Evolutionary conservation across 306 rosid species (phyloP), one percentile per base, ranked within the genome.

Genomic region (Gastrolobium villosum): DNA sequence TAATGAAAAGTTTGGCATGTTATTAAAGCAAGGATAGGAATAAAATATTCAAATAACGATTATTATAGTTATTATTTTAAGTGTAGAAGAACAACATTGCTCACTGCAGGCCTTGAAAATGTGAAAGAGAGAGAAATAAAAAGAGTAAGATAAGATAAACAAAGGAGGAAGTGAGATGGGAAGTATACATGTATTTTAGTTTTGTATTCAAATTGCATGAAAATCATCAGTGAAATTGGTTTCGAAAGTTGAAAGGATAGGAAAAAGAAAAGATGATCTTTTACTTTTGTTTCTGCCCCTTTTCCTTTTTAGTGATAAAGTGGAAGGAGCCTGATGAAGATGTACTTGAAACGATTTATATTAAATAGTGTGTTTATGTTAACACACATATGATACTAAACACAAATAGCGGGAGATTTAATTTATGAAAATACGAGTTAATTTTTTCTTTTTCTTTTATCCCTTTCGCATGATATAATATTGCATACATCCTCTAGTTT

Each of bases 301-400:
- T 82, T 82, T 81, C 54, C 79, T 89, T 88, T 88, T 71, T 77
- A 37, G 72, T 81, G 85, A 79, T 84, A 89, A 88, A 89, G 94
- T 86, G 82, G 77, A 73, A 76, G 73, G 82, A 82, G 53, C n/a
- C 30, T 75, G 72, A 50, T 74, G 79, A 76, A 85, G 65, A 73
- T 79, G 81, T 79, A 87, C 80, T 66, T 55, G 82, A 75, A 85
- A 89, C 81, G 87, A 77, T 73, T 81, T 70, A 32, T 81, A 74
- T 62, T 77, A 86, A 84, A 88, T 82, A 30, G 61, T 40, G 83
- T 34, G 77, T 62, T 86, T 82, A 68, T 35, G 14, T n/a, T n/a
- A n/a, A n/a, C n/a, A n/a, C n/a, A n/a, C n/a, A n/a, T n/a, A n/a
- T n/a, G n/a, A n/a, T n/a, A n/a, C n/a, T n/a, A n/a, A n/a, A n/a